Conservation (phyloP, 1,284 basidiomycete genomes). For the Athelia psychrophila region DNA sequence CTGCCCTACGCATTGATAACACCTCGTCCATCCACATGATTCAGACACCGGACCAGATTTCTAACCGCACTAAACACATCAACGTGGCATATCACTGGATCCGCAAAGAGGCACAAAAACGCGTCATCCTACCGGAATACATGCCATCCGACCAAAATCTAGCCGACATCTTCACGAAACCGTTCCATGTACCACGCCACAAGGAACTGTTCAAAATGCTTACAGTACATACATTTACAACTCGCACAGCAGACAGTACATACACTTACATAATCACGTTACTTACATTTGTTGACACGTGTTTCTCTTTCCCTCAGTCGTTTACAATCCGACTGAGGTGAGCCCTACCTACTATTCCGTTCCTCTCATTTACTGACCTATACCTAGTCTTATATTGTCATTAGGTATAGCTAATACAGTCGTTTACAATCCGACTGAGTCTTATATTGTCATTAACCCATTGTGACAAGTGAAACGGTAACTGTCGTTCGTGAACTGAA, state of each 20-base stretch:
- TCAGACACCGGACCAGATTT: not conserved
- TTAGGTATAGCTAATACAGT: not conserved
- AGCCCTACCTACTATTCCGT: not conserved
- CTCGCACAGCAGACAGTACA: not conserved
- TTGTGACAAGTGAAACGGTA: too few species aligned
- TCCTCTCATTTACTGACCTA: not conserved
- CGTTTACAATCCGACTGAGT: too few species aligned
- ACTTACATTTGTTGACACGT: not conserved
- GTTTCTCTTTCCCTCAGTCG: not conserved
- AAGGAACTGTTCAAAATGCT: not conserved
- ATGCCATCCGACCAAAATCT: not conserved
- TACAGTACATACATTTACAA: not conserved
- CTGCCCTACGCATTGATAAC: conserved; percentile 20
- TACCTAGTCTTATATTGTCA: not conserved
- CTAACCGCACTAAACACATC: conserved; percentile 29
- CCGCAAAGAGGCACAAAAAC: conserved; percentile 16
- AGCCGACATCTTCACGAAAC: not conserved
- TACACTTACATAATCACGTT: not conserved
- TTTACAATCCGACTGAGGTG: not conserved
- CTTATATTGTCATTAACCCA: too few species aligned
- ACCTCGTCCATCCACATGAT: conserved; percentile 12
- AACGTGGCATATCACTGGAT: conserved; percentile 24
- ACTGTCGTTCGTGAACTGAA: too few species aligned
- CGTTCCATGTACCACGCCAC: not conserved
- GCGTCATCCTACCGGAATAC: not conserved